phyloP scores from a whole-genome alignment of 306 rosid species.

The Pueraria montana region DNA sequence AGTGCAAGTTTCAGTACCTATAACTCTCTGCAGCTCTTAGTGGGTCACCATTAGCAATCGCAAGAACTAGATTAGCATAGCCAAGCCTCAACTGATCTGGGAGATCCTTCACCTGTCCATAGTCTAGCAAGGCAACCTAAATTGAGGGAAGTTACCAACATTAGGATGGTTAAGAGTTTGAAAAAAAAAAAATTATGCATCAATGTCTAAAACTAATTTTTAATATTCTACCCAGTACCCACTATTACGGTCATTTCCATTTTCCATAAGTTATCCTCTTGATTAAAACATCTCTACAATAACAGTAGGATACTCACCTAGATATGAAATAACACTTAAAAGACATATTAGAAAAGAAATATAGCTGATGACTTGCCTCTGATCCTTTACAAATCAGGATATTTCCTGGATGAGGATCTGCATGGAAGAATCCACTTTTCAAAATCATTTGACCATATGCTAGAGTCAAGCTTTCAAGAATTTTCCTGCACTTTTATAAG shows the following conservation, averaged over 20 bases:
- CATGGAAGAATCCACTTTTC: constrained; percentile 97
- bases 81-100: constrained; percentile 92
- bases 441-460: constrained; percentile 99
- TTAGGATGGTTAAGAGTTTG: constrained; percentile 36
- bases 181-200: constrained; percentile 29
- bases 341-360: constrained; percentile 8
- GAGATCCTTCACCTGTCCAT: constrained; percentile 99
- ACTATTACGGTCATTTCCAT: constrained; percentile 6
- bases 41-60: constrained; percentile 83
- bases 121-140: constrained; percentile 96
- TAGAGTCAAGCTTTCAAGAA: constrained; percentile 91
- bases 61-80: constrained; percentile 90
- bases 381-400: constrained; percentile 93
- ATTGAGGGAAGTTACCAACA: constrained; percentile 42
- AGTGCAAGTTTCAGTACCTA: constrained; percentile 63
- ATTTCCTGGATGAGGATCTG: constrained; percentile 99
- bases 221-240: constrained; percentile 35
- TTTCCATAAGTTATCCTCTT: constrained; percentile 22
- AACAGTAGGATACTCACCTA: constrained; percentile 29
- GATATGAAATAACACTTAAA: constrained; percentile 15
- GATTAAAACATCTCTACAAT: constrained; percentile 27
- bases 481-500: constrained; percentile 73
- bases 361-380: constrained; percentile 74
- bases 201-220: constrained; percentile 37
- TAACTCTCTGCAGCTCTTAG: constrained; percentile 78